Evolutionary conservation across 805 yeast genomes (phyloP), one percentile per base, ranked within the genome.

Genomic region (Starmerella stigmatis): DNA sequence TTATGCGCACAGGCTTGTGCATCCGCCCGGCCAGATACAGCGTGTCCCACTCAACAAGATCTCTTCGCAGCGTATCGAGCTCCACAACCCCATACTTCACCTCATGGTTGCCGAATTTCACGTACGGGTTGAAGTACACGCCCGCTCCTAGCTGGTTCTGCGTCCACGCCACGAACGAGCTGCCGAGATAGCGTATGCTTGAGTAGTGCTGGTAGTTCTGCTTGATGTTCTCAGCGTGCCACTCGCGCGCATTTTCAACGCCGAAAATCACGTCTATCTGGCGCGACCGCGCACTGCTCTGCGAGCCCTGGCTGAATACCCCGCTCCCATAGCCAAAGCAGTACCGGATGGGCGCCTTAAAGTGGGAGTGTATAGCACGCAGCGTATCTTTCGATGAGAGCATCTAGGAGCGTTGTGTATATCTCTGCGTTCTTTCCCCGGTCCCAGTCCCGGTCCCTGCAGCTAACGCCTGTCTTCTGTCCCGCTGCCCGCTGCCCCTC

Each of bases 261-360:
- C 84, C 86, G 56, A 82, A 78, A 11, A 89, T 81, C 63, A 92
- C 64, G 61, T 92, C 98, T 11, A 85, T 75, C 61, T 92, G 97
- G 28, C 71, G 70, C 11, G 61, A 53, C 3, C 58, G 45, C 7
- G 54, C 53, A 2, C 53, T 55, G 51, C 74, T 71, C 11, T 47
- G 48, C 66, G 67, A 63, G 4, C 78, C 79, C 61, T 89, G 98
- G 29, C 76, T 71, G 57, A 92, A 83, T 1, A 92, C 95, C 4
- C 95, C 95, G 7, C 94, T 82, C 2, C 98, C 98, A 62, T 89
- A 89, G 0, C 96, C 98, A 64, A 89, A 83, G 1, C 95, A 79
- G 56, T 75, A 82, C 44, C 76, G 67, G 12, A 86, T 74, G 0
- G 92, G 88, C 1, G 89, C 81, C 33, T 75, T 66, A 62, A 84